Conservation (phyloP, 2,329 filamentous ascomycete species). For the Penicillium sp. region DNA sequence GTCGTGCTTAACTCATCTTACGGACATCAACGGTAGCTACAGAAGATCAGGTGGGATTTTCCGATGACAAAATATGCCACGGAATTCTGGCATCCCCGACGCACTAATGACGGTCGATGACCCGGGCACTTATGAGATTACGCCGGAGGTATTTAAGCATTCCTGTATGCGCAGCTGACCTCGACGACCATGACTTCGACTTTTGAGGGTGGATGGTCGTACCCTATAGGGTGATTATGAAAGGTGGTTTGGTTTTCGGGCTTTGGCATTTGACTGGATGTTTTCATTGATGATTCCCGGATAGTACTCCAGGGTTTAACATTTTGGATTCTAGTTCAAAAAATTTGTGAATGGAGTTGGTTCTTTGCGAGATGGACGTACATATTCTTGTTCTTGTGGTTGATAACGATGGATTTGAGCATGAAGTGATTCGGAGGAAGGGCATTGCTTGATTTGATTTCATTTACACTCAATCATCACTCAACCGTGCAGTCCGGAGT, state of each 20-base stretch:
- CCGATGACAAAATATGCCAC: constrained; percentile 20
- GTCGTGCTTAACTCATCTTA: constrained; percentile 22
- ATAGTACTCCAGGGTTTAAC: constrained; percentile 4
- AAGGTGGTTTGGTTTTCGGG: neutral
- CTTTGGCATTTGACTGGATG: neutral
- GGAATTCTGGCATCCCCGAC: constrained; percentile 11
- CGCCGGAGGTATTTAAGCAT: constrained; percentile 53
- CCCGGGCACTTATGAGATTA: too few relatives aligned
- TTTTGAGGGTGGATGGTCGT: constrained; percentile 38
- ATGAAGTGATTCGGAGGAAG: too few relatives aligned
- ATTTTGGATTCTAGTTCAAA: neutral
- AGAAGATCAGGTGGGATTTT: constrained; percentile 10
- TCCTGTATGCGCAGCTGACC: constrained; percentile 52
- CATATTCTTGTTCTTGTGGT: neutral
- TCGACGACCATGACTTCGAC: constrained; percentile 48
- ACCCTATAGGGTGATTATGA: constrained; percentile 19
- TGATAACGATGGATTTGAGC: neutral
- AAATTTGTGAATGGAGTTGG: neutral
- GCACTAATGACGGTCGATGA: too few relatives aligned
- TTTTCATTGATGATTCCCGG: constrained; percentile 25
- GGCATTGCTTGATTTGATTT: too few relatives aligned
- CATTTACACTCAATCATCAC: too few relatives aligned
- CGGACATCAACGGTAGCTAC: constrained; percentile 12
- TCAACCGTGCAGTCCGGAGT: too few relatives aligned
- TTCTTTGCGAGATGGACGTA: neutral